phyloP scores from a whole-genome alignment of 176 grass and related monocot genomes.

The Metroxylon sagu region DNA sequence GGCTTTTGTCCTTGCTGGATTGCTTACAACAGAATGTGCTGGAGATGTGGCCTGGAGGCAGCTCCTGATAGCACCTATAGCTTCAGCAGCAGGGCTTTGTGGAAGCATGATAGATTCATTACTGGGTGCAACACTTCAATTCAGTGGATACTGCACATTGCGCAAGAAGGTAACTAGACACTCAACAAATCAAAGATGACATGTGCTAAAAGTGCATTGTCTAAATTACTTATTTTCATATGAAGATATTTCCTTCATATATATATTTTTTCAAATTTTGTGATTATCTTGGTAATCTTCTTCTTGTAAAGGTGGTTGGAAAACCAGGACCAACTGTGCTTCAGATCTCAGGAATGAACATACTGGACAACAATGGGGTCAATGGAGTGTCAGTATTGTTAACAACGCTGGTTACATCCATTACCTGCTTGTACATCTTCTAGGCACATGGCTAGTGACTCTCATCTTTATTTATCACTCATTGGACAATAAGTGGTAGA shows the following conservation, averaged over 20 bases:
- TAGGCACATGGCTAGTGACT: background rate
- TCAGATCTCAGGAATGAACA: constrained; percentile 69
- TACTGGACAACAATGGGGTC: constrained; percentile 82
- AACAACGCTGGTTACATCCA: constrained; percentile 57
- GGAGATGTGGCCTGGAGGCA: constrained; percentile 43
- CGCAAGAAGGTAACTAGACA: constrained; percentile 65
- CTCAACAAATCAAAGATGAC: background rate
- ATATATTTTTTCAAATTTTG: background rate
- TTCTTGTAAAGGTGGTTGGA: constrained; percentile 65
- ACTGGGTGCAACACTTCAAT: constrained; percentile 83
- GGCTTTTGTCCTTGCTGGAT: constrained; percentile 43
- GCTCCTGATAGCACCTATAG: constrained; percentile 57
- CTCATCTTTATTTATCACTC: no score
- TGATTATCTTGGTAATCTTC: background rate
- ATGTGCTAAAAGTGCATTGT: background rate
- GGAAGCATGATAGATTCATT: constrained; percentile 97
- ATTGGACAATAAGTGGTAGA: no score
- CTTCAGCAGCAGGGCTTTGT: constrained; percentile 54
- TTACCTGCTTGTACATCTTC: constrained; percentile 59
- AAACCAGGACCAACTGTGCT: constrained; percentile 59
- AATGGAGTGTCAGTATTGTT: constrained; percentile 71
- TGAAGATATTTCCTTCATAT: background rate
- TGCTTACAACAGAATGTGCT: constrained; percentile 67
- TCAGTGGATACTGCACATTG: constrained; percentile 79
- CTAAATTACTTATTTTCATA: no score